A percentile compares a stretch with the other conserved stretches of the same genome.
phyloP scores from a whole-genome alignment of 805 yeast species.

The Lipomyces spencermartinsiae region DNA sequence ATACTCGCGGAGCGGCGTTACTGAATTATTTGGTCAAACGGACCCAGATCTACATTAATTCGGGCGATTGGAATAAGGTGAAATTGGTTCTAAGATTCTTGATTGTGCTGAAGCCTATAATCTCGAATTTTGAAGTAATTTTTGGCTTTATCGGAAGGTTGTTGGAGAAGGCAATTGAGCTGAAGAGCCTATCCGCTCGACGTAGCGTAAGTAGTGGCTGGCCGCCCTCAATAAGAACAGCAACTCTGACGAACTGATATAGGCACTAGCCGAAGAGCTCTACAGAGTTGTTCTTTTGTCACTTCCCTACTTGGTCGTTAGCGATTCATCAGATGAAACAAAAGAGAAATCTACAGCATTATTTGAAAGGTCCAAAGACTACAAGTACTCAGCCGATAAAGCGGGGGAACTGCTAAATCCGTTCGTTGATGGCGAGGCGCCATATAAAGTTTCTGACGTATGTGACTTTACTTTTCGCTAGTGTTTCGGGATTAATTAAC shows the following conservation, averaged over 20 bases:
- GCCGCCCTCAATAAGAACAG: background rate
- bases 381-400: conserved; percentile 11
- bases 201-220: conserved; percentile 8
- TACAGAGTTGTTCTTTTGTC: conserved; percentile 19
- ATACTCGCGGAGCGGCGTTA: conserved; percentile 69
- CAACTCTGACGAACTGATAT: background rate
- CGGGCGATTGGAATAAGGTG: conserved; percentile 63
- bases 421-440: conserved; percentile 34
- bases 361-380: conserved; percentile 22
- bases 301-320: conserved; percentile 28
- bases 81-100: conserved; percentile 75
- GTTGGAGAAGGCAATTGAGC: conserved; percentile 59
- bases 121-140: conserved; percentile 54
- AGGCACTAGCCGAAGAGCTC: conserved; percentile 21
- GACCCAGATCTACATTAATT: conserved; percentile 61
- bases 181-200: conserved; percentile 49
- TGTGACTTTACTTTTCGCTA: conserved; percentile 1
- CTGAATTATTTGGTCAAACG: conserved; percentile 71
- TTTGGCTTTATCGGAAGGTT: conserved; percentile 59
- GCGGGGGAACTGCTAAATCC: conserved; percentile 26
- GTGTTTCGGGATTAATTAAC: background rate
- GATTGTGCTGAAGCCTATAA: conserved; percentile 67
- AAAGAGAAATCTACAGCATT: conserved; percentile 12
- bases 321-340: conserved; percentile 17
- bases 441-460: conserved; percentile 31